Evolutionary conservation across 1,284 basidiomycete genomes (phyloP), one percentile per base, ranked within the genome.

Genomic region (Ceratobasidium theobromae): DNA sequence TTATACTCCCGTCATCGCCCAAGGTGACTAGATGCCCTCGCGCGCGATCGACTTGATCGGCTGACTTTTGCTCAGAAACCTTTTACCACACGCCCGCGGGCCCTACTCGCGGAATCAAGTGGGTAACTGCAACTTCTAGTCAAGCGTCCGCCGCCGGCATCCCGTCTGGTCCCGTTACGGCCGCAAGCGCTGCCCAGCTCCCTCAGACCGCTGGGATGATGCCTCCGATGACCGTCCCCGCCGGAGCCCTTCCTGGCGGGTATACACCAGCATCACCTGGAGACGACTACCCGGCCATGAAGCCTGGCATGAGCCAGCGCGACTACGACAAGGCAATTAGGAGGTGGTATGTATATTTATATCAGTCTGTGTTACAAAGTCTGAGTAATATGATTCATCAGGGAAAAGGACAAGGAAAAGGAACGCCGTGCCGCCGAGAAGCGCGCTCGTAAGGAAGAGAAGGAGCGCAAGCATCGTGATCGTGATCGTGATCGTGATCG

Each of bases 1-100:
- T 40, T 64, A 64, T 38, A 64, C 60, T 6, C 60, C 60, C 21
- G 60, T 64, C 48, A 53, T 64, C 27, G 60, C 60, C 35, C 60
- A 64, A 35, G 60, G 60, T 64, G 45, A 9, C 27, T 21, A 14
- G 41, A 2, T 21, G 16, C 43, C 35, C 16, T 14, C 4, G n/a
- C 38, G 33, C 38, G 14, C 48, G 60, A 53, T 60, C 57, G 32
- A 6, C 48, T 27, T 18, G 48, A 64, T 64, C 48, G 38, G 48
- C 49, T 51, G 38, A 64, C 28, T 27, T 12, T 49, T 27, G 11
- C 48, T 16, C 28, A 64, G 60, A 64, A 53, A 64, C 60, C 3
- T 41, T 64, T 43, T 64, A 64, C 27, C 60, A 64, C 14, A 64
- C 60, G 30, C 48, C 60, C 25, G 25, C 48, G n/a, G 60, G 60